A percentile compares a stretch with the other conserved stretches of the same genome.
These are phyloP conservation scores for Asterophora parasitica DNA, from an alignment of 768 basidiomycete genomes.

Conservation along the genomic window DNA sequence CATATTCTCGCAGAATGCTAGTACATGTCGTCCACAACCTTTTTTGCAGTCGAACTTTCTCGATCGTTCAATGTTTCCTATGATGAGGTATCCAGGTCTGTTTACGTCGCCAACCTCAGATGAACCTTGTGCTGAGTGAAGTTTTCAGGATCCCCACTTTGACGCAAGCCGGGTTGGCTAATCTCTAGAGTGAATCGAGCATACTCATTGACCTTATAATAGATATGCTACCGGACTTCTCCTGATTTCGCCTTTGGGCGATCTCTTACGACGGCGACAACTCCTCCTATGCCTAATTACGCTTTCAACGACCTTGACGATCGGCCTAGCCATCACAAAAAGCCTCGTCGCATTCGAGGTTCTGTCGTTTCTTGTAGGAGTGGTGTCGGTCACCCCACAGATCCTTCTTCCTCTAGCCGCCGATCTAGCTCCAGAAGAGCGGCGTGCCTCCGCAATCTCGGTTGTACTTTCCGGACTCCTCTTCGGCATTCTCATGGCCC, in stretches of 20 bases:
- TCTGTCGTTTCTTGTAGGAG: slow-evolving; percentile 68
- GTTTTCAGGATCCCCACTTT: slow-evolving; percentile 55
- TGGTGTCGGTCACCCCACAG: slow-evolving; percentile 68
- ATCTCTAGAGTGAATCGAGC: neutral
- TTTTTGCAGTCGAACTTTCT: slow-evolving; percentile 37
- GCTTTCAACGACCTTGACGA: slow-evolving; percentile 52
- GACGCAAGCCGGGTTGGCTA: slow-evolving; percentile 57
- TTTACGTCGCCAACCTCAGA: neutral
- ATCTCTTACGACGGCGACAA: slow-evolving; percentile 72
- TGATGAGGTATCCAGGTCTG: slow-evolving; percentile 36
- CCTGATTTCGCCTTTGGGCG: slow-evolving; percentile 77
- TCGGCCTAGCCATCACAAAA: slow-evolving; percentile 65
- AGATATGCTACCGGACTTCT: slow-evolving; percentile 73
- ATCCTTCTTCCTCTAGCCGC: slow-evolving; percentile 76
- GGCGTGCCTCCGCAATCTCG: slow-evolving; percentile 70
- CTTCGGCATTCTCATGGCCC: slow-evolving; percentile 68
- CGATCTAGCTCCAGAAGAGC: slow-evolving; percentile 73
- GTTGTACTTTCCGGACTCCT: slow-evolving; percentile 67
- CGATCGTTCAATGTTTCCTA: slow-evolving; percentile 33
- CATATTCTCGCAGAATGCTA: neutral
- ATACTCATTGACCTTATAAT: neutral
- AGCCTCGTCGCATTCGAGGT: slow-evolving; percentile 57
- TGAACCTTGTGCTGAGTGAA: slow-evolving; percentile 19
- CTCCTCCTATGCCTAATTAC: slow-evolving; percentile 58
- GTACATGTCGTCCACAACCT: neutral